Evolutionary conservation across 108 stramenopile species (phyloP).

Genomic region (Cyclostephanos tholiformis): DNA sequence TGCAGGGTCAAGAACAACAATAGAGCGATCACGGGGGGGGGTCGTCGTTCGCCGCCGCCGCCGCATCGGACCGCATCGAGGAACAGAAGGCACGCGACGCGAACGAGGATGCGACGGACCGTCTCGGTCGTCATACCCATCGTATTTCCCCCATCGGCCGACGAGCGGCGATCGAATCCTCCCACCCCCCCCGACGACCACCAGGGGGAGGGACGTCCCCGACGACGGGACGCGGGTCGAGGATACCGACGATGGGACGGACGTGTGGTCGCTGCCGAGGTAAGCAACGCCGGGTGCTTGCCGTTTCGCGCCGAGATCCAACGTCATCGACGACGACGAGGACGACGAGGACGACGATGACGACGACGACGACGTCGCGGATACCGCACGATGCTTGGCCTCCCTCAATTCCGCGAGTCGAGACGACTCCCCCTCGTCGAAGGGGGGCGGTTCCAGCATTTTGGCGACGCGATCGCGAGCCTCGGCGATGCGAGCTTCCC

Average conservation of each 20-base stretch:
- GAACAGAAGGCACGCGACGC: not conserved
- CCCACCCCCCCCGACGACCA: too few relatives aligned
- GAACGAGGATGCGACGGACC: not conserved
- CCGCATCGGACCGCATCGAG: not conserved
- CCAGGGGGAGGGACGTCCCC: too few relatives aligned
- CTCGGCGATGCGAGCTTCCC: not conserved
- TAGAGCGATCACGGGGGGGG: not conserved
- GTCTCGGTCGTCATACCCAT: not conserved
- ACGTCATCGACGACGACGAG: not conserved
- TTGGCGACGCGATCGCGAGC: not conserved
- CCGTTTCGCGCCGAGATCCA: too few relatives aligned
- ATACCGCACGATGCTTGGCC: not conserved
- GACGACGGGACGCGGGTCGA: too few relatives aligned
- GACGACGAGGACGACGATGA: not conserved
- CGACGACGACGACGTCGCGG: not conserved
- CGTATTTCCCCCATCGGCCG: not conserved
- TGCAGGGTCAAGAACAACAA: not conserved
- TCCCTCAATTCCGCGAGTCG: conserved; percentile 12
- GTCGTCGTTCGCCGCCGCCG: not conserved
- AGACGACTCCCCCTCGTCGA: not conserved
- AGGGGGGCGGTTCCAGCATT: not conserved
- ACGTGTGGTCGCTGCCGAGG: too few relatives aligned
- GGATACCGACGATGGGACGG: too few relatives aligned
- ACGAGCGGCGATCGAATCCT: too few relatives aligned
- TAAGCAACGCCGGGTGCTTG: too few relatives aligned